phyloP scores from a whole-genome alignment of 1,284 basidiomycete species.

The Athelia psychrophila region DNA sequence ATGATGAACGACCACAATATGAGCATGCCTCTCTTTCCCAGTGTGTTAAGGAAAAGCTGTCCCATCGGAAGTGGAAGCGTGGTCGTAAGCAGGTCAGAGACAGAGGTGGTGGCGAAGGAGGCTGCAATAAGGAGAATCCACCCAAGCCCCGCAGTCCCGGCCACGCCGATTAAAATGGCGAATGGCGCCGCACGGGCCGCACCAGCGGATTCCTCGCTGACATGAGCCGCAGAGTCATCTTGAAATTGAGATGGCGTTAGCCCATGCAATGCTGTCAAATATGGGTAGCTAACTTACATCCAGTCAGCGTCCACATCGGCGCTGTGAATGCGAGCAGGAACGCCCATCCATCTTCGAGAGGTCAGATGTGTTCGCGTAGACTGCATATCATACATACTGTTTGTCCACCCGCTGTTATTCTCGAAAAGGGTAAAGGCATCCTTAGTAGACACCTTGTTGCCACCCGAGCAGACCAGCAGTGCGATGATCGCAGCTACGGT shows the following conservation, averaged over 20 bases:
- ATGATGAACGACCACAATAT: constrained; percentile 70
- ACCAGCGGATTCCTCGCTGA: constrained; percentile 70
- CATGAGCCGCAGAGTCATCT: constrained; percentile 80
- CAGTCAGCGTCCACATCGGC: constrained; percentile 77
- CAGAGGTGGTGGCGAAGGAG: constrained; percentile 60
- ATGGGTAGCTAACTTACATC: constrained; percentile 44
- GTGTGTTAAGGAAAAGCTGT: constrained; percentile 60
- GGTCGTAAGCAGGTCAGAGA: constrained; percentile 47
- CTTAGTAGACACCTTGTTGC: constrained; percentile 56
- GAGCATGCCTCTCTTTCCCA: constrained; percentile 70
- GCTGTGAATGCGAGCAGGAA: constrained; percentile 71
- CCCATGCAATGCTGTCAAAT: neutral
- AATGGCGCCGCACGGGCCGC: constrained; percentile 70
- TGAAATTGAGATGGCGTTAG: neutral
- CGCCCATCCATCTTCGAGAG: constrained; percentile 58
- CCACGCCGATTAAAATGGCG: constrained; percentile 69
- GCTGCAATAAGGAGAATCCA: constrained; percentile 64
- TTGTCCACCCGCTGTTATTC: constrained; percentile 68
- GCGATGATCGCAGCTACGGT: constrained; percentile 58
- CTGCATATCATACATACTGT: constrained; percentile 36
- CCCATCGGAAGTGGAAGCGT: constrained; percentile 66
- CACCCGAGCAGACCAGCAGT: constrained; percentile 53
- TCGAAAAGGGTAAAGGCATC: constrained; percentile 70
- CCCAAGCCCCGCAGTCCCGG: constrained; percentile 56
- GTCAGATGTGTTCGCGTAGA: neutral